phyloP scores from a whole-genome alignment of 129 eudicot species.

The Chrysanthemum seticuspe region DNA sequence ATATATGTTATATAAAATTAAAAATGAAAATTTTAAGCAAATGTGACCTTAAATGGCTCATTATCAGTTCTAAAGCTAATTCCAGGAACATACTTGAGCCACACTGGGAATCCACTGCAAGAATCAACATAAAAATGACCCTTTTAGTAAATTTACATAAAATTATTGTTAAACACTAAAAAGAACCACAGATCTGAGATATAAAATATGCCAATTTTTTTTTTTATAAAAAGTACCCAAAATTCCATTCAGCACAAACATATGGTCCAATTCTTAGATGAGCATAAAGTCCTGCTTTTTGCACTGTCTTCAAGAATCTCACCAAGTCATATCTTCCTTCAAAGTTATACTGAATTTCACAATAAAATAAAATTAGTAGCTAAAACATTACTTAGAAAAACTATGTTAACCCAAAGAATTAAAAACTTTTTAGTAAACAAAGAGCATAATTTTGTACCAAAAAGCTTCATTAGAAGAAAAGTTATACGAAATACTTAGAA shows the following conservation, averaged over 20 bases:
- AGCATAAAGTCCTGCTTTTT: constrained; percentile 84
- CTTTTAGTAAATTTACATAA: constrained; percentile 17
- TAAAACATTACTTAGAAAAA: not conserved
- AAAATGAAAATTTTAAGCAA: constrained; percentile 34
- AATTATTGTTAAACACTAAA: not conserved
- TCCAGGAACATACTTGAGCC: constrained; percentile 90
- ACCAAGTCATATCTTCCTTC: constrained; percentile 80
- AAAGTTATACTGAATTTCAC: constrained; percentile 61
- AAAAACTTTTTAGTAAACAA: not conserved
- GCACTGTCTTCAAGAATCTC: constrained; percentile 63
- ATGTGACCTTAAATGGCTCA: constrained; percentile 83
- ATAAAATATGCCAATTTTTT: not conserved
- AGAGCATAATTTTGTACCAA: not conserved
- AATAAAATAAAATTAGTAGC: constrained; percentile 4
- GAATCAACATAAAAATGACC: constrained; percentile 18
- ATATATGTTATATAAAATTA: not conserved
- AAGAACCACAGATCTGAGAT: constrained; percentile 24
- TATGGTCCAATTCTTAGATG: constrained; percentile 85
- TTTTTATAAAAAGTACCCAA: constrained; percentile 53
- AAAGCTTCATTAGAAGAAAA: not conserved
- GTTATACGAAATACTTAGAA: not conserved
- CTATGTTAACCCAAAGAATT: not conserved
- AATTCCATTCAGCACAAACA: constrained; percentile 94
- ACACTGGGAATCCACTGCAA: constrained; percentile 88
- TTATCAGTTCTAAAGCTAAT: constrained; percentile 90